Percentiles rank a stretch among this genome's conserved stretches.
These are phyloP conservation scores for Dipteronia sinensis DNA, from an alignment of 345 rosid genomes.

Conservation along the genomic window DNA sequence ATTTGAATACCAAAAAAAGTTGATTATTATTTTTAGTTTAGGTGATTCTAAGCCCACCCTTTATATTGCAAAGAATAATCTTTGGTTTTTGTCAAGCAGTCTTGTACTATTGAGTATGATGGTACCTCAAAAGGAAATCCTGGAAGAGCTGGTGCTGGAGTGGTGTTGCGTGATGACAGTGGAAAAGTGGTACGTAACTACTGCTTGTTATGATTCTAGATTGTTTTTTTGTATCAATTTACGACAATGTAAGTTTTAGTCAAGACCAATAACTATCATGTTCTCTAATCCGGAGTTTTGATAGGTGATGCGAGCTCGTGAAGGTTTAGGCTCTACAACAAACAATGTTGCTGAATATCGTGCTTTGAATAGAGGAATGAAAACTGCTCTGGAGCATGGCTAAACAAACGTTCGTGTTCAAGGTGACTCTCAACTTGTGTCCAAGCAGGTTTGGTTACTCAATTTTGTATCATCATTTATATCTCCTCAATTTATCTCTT, in stretches of 20 bases:
- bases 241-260: too few relatives aligned
- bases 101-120: slow-evolving; percentile 69
- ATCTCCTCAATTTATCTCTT: too few relatives aligned
- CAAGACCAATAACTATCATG: slow-evolving; percentile 11
- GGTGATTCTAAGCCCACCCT: too few relatives aligned
- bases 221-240: too few relatives aligned
- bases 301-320: slow-evolving; percentile 51
- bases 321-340: slow-evolving; percentile 77
- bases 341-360: slow-evolving; percentile 91
- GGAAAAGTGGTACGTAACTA: slow-evolving; percentile 44
- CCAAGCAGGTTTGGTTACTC: slow-evolving; percentile 63
- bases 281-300: slow-evolving; percentile 4
- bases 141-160: slow-evolving; percentile 93
- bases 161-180: slow-evolving; percentile 56
- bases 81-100: slow-evolving; percentile 41
- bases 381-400: slow-evolving; percentile 65
- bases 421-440: slow-evolving; percentile 86
- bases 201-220: not conserved
- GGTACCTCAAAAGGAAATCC: slow-evolving; percentile 96
- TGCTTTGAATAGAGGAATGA: slow-evolving; percentile 62
- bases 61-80: not conserved
- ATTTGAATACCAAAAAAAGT: too few relatives aligned
- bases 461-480: too few relatives aligned
- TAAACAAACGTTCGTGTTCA: slow-evolving; percentile 46
- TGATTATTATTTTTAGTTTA: too few relatives aligned